phyloP scores from a whole-genome alignment of 345 rosid species.

The Firmiana major region DNA sequence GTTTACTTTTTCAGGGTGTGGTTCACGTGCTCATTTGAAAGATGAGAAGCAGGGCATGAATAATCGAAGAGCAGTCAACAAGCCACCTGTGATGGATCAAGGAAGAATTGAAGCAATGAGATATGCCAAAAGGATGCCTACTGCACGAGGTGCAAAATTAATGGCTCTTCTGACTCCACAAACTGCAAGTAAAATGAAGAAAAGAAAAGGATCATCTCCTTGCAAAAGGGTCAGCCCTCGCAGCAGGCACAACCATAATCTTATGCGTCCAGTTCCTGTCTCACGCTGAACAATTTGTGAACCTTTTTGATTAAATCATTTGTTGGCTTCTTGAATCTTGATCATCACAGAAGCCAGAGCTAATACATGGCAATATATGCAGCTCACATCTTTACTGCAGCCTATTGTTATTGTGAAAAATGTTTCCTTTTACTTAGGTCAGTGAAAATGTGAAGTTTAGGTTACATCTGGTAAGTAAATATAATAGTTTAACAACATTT shows the following conservation, averaged over 20 bases:
- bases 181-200: constrained; percentile 19
- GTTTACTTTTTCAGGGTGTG: constrained; percentile 31
- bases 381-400: neutral
- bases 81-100: constrained; percentile 6
- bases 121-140: constrained; percentile 30
- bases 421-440: neutral
- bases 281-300: neutral
- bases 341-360: neutral
- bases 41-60: constrained; percentile 13
- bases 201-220: constrained; percentile 26
- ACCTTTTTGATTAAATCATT: neutral
- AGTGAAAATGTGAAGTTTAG: neutral
- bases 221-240: constrained; percentile 35
- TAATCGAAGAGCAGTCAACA: constrained; percentile 22
- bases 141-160: constrained; percentile 28
- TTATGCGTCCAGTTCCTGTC: neutral
- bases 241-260: constrained; percentile 14
- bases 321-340: neutral
- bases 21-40: constrained; percentile 26
- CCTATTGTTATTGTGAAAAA: neutral
- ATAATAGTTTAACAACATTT: too few relatives aligned
- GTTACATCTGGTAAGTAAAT: neutral
- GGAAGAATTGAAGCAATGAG: constrained; percentile 34
- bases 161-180: constrained; percentile 30
- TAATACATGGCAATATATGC: neutral